Conservation (phyloP, 2,329 filamentous ascomycete genomes). For the Rhytidhysteron rufulum region DNA sequence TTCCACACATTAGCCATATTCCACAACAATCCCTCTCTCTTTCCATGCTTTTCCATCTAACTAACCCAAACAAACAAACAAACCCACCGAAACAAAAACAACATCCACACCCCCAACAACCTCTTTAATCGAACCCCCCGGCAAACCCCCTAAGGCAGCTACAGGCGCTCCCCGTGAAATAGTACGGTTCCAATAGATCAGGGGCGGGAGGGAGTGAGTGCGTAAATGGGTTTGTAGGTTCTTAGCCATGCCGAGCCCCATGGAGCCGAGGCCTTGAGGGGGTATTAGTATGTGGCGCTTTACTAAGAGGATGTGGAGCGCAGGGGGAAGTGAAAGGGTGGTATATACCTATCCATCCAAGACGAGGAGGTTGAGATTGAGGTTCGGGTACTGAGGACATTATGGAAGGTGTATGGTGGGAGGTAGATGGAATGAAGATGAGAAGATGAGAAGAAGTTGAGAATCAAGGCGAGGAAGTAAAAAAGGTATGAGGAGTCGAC, state of each 20-base stretch:
- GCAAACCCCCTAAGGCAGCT: slow-evolving; percentile 18
- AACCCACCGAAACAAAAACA: slow-evolving; percentile 32
- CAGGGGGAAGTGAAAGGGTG: too few species aligned
- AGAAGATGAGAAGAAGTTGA: too few species aligned
- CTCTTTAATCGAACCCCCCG: slow-evolving; percentile 13
- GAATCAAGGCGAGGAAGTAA: too few species aligned
- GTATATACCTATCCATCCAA: not conserved
- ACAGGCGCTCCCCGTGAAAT: slow-evolving; percentile 42
- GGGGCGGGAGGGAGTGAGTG: slow-evolving; percentile 11
- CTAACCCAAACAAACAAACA: not conserved
- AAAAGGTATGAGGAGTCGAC: too few species aligned
- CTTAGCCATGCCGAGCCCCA: slow-evolving; percentile 40
- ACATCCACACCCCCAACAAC: slow-evolving; percentile 17
- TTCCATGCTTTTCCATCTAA: too few species aligned
- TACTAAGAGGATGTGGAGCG: too few species aligned
- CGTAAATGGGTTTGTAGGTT: slow-evolving; percentile 46
- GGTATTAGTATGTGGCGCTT: too few species aligned
- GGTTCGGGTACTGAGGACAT: too few species aligned
- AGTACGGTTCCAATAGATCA: slow-evolving; percentile 47
- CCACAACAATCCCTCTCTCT: too few species aligned
- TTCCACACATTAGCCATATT: slow-evolving; percentile 1
- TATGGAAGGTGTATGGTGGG: too few species aligned
- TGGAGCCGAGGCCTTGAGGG: not conserved
- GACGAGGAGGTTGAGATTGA: too few species aligned
- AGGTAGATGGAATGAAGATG: too few species aligned